These are phyloP conservation scores for Solanum infundibuliforme DNA, from an alignment of 257 asterid species.

Conservation along the genomic window DNA sequence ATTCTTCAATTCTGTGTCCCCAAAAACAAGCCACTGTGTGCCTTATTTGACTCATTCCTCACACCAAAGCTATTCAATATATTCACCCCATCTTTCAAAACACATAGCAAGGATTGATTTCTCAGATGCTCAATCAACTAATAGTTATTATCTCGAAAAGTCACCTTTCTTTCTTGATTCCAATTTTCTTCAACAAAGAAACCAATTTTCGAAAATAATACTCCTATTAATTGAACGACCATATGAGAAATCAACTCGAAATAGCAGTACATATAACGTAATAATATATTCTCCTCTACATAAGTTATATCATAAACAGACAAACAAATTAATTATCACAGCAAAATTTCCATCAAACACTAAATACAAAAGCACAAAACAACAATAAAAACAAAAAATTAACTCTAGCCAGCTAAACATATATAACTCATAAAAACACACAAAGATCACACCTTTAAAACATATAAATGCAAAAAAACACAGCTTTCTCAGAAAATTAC, in stretches of 20 bases:
- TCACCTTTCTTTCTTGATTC: neutral
- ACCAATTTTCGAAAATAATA: neutral
- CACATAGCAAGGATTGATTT: neutral
- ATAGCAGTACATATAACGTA: neutral
- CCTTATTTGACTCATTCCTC: neutral
- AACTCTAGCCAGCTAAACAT: neutral
- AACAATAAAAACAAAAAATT: neutral
- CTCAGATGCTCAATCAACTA: neutral
- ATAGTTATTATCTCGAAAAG: neutral
- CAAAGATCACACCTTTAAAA: neutral
- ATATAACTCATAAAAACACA: neutral
- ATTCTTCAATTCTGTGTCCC: neutral
- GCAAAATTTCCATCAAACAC: neutral
- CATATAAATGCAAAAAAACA: neutral
- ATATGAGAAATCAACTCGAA: neutral
- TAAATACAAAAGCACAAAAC: neutral
- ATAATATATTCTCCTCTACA: neutral
- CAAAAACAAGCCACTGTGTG: neutral
- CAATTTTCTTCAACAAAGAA: neutral
- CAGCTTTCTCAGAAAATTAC: neutral
- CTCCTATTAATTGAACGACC: neutral
- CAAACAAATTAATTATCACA: neutral
- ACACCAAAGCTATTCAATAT: neutral
- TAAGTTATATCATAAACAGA: neutral
- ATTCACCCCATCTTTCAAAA: neutral